Base-by-base conservation (phyloP, 108 stramenopile genomes). In the Skeletonema marinoi region DNA sequence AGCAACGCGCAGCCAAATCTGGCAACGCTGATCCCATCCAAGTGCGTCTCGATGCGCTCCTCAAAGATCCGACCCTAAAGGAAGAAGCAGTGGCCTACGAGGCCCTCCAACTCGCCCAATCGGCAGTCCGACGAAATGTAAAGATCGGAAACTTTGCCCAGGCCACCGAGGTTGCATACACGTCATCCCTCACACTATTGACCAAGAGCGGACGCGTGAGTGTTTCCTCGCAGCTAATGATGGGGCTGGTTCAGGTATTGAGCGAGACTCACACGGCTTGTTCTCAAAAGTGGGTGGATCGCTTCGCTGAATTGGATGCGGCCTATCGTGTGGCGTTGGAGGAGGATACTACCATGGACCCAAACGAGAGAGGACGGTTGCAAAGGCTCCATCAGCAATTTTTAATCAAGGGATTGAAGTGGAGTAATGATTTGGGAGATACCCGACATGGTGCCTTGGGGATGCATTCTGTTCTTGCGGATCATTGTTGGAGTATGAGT, bases 31-130 rank as follows among this genome's bases (percentile, higher is more conserved):
- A 93, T 66, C 83, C 89, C 29, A 86, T 95, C 41, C 73, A 78
- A 25, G 63, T 71, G 19, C 85, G 88, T 35, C 85, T 95, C 59
- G 70, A 89, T 32, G 63, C 79, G 35, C 80, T 93, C 54, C 66
- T 95, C 70, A 62, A 70, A n/a, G 80, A 84, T 31, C 81, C 82
- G 13, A 66, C 69, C 32, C 70, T 85, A n/a, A 66, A 62, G 62
- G 89, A 91, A 33, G 92, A 95, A 78, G 80, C 88, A 5, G 91
- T 86, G 33, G 94, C 94, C 25, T 95, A 95, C 70, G 94, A 95
- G 82, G 94, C 94, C 41, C 78, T 95, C 63, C 94, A 95, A 65
- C 73, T 95, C 30, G 94, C 94, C 5, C 94, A 95, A 73, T 88
- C 87, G 19, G 78, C 83, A 68, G 88, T 95, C 30, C 87, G 92